phyloP scores from a whole-genome alignment of 2,329 filamentous ascomycete species.

The Fusarium tjaetaba region DNA sequence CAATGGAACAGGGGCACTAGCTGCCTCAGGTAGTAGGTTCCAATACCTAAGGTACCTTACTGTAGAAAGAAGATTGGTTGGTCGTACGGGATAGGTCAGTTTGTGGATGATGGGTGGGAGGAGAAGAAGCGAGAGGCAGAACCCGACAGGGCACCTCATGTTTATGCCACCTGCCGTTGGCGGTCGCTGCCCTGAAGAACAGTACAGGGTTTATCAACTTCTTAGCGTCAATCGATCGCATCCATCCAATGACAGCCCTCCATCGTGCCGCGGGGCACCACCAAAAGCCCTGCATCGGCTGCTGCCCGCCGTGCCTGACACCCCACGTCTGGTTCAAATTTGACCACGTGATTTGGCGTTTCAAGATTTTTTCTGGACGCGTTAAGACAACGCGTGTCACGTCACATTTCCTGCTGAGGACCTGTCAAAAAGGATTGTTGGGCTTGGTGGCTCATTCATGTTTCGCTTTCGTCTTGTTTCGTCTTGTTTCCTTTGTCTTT shows the following conservation, averaged over 20 bases:
- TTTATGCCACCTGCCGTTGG: conserved; percentile 33
- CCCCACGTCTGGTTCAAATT: conserved; percentile 48
- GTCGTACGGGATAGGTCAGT: not conserved
- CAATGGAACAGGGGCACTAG: conserved; percentile 1
- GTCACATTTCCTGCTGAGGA: not conserved
- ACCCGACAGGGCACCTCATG: conserved; percentile 15
- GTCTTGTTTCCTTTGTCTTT: not conserved
- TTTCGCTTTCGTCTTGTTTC: not conserved
- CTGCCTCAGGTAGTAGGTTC: not conserved
- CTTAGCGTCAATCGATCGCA: conserved; percentile 1
- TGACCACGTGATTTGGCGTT: conserved; percentile 18
- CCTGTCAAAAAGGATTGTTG: not conserved
- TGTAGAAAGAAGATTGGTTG: not conserved
- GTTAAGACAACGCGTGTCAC: conserved; percentile 22
- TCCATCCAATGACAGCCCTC: conserved; percentile 30
- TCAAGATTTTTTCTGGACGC: conserved; percentile 7
- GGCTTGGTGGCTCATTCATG: not conserved
- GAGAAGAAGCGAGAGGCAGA: conserved; percentile 1
- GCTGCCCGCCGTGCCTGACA: conserved; percentile 37
- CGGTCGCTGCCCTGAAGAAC: conserved; percentile 35
- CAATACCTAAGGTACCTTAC: not conserved
- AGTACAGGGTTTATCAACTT: conserved; percentile 34
- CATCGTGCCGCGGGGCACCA: conserved; percentile 46
- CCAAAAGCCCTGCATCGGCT: conserved; percentile 45
- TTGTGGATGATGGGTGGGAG: not conserved